A percentile compares a stretch with the other conserved stretches of the same genome.
Evolutionary conservation across 768 basidiomycete species (phyloP).

Genomic region (Naganishia antarctica): DNA sequence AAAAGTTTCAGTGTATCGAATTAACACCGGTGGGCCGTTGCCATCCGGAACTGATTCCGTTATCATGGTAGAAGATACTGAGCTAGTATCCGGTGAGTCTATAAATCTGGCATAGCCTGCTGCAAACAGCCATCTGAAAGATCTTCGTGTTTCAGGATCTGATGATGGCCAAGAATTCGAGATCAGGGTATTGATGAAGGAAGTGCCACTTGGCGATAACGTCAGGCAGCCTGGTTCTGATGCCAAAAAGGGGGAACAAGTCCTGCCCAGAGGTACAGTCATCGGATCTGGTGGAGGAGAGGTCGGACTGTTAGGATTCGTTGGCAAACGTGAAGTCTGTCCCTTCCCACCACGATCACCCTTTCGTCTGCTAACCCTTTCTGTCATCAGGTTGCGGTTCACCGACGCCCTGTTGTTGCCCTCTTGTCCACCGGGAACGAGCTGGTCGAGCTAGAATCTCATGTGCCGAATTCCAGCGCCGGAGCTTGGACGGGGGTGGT

Average conservation of each 20-base stretch:
- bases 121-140: background rate
- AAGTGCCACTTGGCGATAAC: constrained; percentile 65
- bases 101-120: background rate
- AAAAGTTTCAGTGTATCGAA: constrained; percentile 56
- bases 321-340: constrained; percentile 66
- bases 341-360: background rate
- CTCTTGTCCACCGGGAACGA: constrained; percentile 84
- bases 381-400: constrained; percentile 60
- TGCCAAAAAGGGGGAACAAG: constrained; percentile 61
- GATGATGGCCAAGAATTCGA: constrained; percentile 63
- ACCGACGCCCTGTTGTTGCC: constrained; percentile 69
- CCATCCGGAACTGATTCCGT: constrained; percentile 70
- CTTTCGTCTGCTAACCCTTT: background rate
- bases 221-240: constrained; percentile 71
- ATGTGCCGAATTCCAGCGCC: constrained; percentile 36
- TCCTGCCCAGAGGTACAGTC: constrained; percentile 59
- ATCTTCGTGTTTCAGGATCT: constrained; percentile 35
- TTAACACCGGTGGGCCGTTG: constrained; percentile 81
- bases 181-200: constrained; percentile 61
- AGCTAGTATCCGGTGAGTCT: constrained; percentile 51
- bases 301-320: constrained; percentile 72
- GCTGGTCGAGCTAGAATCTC: constrained; percentile 60
- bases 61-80: constrained; percentile 91
- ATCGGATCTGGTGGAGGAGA: constrained; percentile 70
- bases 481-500: constrained; percentile 66